Evolutionary conservation across 208 protist species (phyloP).

Genomic region (Acanthamoeba healyi): DNA sequence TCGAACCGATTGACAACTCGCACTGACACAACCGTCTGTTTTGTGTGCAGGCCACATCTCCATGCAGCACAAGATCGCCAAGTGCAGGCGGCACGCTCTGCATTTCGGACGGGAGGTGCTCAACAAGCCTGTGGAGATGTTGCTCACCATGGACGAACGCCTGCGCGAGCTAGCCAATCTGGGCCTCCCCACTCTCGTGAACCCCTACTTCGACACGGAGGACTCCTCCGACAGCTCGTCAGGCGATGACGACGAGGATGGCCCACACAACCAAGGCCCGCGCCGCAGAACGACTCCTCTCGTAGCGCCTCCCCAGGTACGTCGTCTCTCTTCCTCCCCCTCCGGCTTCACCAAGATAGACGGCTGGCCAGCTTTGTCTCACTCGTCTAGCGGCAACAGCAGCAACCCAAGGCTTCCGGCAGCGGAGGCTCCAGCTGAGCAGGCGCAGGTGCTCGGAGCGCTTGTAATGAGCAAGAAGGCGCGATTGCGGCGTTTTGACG

Average conservation of each 20-base stretch:
- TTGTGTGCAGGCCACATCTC: not conserved
- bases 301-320: too few relatives aligned
- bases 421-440: not conserved
- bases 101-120: conserved; percentile 34
- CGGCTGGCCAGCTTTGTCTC: too few relatives aligned
- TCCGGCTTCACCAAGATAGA: too few relatives aligned
- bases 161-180: conserved; percentile 55
- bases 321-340: too few relatives aligned
- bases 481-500: too few relatives aligned
- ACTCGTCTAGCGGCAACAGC: too few relatives aligned
- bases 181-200: conserved; percentile 33
- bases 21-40: not conserved
- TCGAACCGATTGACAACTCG: too few relatives aligned
- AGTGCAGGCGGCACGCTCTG: conserved; percentile 65
- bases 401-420: not conserved
- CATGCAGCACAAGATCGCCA: conserved; percentile 45
- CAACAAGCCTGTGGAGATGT: conserved; percentile 52
- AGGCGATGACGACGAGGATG: conserved; percentile 17
- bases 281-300: too few relatives aligned
- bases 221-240: not conserved
- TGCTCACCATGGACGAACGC: not conserved
- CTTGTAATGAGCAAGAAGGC: not conserved
- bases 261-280: not conserved
- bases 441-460: not conserved
- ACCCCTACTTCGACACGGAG: conserved; percentile 55